Evolutionary conservation across 1,284 basidiomycete genomes (phyloP), one percentile per base, ranked within the genome.

Genomic region (Malassezia cuniculi): DNA sequence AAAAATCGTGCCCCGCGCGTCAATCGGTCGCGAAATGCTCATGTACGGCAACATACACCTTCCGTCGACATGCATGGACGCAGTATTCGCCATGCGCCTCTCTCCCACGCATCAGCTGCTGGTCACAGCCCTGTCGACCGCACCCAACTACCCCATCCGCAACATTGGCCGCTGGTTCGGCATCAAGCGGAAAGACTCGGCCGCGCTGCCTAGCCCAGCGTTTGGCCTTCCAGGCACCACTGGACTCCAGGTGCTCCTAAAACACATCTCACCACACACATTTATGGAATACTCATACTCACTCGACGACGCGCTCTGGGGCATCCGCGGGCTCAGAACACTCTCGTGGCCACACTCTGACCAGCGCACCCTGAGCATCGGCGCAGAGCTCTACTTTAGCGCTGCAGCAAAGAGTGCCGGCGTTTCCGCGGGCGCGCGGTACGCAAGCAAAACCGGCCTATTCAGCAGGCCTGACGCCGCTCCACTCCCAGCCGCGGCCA

Each of bases 261-360:
- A 94, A 68, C 84, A 90, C 56, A 86, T 94, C 60, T 78, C 84
- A 1, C 89, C 89, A 1, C 77, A 81, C 50, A 90, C 84, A 78
- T 85, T 83, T 49, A 81, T 82, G 3, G 90, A 95, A 68, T 95
- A 93, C 60, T 84, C 81, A 10, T 95, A 84, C 73, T 89, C 85
- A 48, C 82, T 85, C 0, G 83, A 89, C 54, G 89, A 95, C 60
- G 80, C 73, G 9, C 86, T 97, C 80, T 82, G 81, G 74, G 90
- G 90, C 6, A 68, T 85, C 15, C 76, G 84, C 6, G 76, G 85
- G n/a, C 73, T 95, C 11, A 11, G 26, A 36, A 33, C 28, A 31
- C 28, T 11, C 21, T 31, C 21, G 7, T 11, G 24, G 21, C 17
- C 5, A 14, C 32, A 9, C n/a, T 6, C 16, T 19, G n/a, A 25